These are phyloP conservation scores for Sporothrix inflata DNA, from an alignment of 2,329 filamentous ascomycete species.

Conservation along the genomic window DNA sequence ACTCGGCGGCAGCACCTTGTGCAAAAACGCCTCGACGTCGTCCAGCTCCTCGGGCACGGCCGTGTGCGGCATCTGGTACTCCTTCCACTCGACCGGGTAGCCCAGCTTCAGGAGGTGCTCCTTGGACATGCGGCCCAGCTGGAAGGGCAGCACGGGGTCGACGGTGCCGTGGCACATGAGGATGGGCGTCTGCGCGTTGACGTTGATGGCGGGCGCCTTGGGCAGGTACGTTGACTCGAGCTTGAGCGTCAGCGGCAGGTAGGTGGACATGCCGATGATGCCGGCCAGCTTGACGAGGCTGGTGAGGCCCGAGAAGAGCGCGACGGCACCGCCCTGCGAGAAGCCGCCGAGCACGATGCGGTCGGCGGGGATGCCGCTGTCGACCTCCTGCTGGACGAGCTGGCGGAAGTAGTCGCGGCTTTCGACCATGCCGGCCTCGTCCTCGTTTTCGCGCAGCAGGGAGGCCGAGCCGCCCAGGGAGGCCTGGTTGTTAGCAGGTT, in stretches of 20 bases:
- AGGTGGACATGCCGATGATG: constrained; percentile 82
- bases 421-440: constrained; percentile 73
- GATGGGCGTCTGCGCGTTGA: constrained; percentile 76
- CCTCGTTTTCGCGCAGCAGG: constrained; percentile 41
- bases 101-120: constrained; percentile 70
- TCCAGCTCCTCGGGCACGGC: constrained; percentile 79
- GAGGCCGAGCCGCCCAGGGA: constrained; percentile 38
- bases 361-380: constrained; percentile 76
- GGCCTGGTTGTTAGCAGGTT: too few relatives aligned
- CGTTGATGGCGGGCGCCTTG: constrained; percentile 42
- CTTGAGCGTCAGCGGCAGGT: constrained; percentile 64
- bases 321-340: constrained; percentile 86
- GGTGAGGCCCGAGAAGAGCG: constrained; percentile 79
- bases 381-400: constrained; percentile 79
- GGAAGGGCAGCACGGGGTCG: constrained; percentile 72
- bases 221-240: constrained; percentile 72
- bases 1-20: constrained; percentile 50
- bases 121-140: constrained; percentile 69
- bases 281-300: constrained; percentile 75
- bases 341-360: constrained; percentile 87
- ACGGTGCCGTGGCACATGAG: constrained; percentile 86
- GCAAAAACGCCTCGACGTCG: constrained; percentile 69
- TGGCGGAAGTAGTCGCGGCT: constrained; percentile 76
- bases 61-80: constrained; percentile 75
- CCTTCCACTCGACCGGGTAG: constrained; percentile 73